These are phyloP conservation scores for Lachnum nothofagi DNA, from an alignment of 2,329 filamentous ascomycete genomes.

Conservation along the genomic window DNA sequence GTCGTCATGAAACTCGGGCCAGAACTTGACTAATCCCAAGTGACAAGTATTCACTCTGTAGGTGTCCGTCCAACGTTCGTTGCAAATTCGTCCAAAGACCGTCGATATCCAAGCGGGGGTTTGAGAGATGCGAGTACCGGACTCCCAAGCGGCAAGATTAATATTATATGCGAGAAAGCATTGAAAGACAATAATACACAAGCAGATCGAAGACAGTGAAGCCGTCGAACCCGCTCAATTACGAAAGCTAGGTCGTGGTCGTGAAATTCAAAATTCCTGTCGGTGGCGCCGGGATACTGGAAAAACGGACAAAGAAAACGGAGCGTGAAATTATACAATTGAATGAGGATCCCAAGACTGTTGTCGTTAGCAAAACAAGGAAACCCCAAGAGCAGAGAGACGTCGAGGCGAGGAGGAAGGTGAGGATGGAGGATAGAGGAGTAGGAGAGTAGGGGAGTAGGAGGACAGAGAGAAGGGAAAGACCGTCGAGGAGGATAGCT, in stretches of 20 bases:
- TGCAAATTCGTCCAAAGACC: neutral
- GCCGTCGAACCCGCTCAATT: constrained; percentile 27
- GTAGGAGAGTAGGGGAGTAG: constrained; percentile 4
- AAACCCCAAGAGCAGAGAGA: neutral
- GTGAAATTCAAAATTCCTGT: too few species aligned
- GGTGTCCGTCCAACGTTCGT: neutral
- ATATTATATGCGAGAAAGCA: constrained; percentile 22
- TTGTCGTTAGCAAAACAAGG: constrained; percentile 1
- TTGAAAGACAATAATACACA: constrained; percentile 11
- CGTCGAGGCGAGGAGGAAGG: constrained; percentile 3
- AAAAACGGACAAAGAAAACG: too few species aligned
- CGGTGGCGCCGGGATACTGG: too few species aligned
- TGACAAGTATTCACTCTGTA: neutral
- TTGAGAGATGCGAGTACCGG: constrained; percentile 21
- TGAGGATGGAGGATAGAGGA: constrained; percentile 10
- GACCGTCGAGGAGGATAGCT: neutral
- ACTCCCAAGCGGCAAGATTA: constrained; percentile 23
- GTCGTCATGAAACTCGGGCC: neutral
- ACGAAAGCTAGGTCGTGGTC: constrained; percentile 5
- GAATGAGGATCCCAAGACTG: constrained; percentile 1
- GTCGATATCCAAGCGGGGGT: constrained; percentile 4
- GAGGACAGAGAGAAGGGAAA: constrained; percentile 2
- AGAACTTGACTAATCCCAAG: neutral
- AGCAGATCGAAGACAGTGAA: constrained; percentile 30
- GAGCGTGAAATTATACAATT: constrained; percentile 10